Evolutionary conservation across 2,329 filamentous ascomycete species (phyloP), one percentile per base, ranked within the genome.

Genomic region (Aspergillus carbonarius): DNA sequence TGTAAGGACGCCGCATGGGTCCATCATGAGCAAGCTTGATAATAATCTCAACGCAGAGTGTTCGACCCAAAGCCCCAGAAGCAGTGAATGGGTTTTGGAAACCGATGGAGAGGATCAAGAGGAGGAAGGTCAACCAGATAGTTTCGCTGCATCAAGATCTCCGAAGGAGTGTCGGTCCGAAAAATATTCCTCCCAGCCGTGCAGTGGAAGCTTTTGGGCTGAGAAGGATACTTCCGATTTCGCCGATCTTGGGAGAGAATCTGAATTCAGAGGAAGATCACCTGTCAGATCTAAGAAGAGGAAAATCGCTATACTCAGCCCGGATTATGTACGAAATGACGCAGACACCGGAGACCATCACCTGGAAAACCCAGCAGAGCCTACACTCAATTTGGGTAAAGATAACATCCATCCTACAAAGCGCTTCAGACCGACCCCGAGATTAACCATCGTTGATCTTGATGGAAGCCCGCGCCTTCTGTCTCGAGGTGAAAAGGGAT

Each of bases 391-490:
- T 12, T n/a, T 32, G 27, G 9, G 8, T n/a, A 44, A 32, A 27
- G 10, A 42, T 5, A 18, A 23, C 25, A 6, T 10, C 7, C 7
- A 30, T 44, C 40, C 51, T 20, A 18, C 37, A 2, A 44, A 52
- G 3, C 6, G 25, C 27, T 50, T 47, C 23, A 57, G 55, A 9
- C 49, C 49, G 7, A 59, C 42, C 1, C 47, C 54, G 9, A 66
- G 48, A 52, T 63, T 54, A 25, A 67, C 62, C 5, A 70, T 72
- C 17, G 74, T 77, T 9, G 74, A 76, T 56, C 62, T 62, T 9
- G 74, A 76, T 60, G 74, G 74, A 35, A 77, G 74, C 54, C 74
- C 74, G 35, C 67, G 67, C 44, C 67, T 70, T 27, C 17, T 63
- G 5, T 53, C 49, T 1, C 44, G 32, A 10, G n/a, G 13, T 3